phyloP scores from a whole-genome alignment of 768 basidiomycete species.

The Pleurotus tuoliensis region DNA sequence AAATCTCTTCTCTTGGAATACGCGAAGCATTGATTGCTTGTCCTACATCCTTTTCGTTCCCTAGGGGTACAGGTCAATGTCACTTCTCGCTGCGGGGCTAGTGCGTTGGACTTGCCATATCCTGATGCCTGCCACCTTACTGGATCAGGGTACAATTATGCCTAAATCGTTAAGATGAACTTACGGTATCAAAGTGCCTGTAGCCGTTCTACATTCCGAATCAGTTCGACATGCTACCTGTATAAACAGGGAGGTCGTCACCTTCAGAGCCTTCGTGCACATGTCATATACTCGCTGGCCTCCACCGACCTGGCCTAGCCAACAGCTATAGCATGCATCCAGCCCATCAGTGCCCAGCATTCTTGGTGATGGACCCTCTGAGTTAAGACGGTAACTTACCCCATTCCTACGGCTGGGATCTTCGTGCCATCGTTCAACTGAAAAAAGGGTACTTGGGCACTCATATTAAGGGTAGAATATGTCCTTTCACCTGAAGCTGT shows the following conservation, averaged over 20 bases:
- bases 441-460: constrained; percentile 17
- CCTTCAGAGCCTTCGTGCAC: constrained; percentile 31
- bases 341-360: neutral
- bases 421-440: constrained; percentile 23
- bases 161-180: constrained; percentile 1
- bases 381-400: constrained; percentile 12
- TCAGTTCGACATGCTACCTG: neutral
- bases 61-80: neutral
- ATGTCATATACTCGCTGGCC: constrained; percentile 38
- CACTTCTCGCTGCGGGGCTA: neutral
- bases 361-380: too few relatives aligned
- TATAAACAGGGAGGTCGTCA: constrained; percentile 2
- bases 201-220: constrained; percentile 32
- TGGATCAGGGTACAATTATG: neutral
- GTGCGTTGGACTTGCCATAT: constrained; percentile 16
- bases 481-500: too few relatives aligned
- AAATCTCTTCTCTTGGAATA: constrained; percentile 4
- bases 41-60: constrained; percentile 6
- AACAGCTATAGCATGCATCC: constrained; percentile 21
- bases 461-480: constrained; percentile 7
- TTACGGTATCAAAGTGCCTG: constrained; percentile 41
- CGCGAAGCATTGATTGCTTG: neutral
- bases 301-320: constrained; percentile 33
- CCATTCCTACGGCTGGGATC: constrained; percentile 29
- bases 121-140: constrained; percentile 21